Conservation (phyloP, 495 filamentous ascomycete species). For the Aspergillus baeticus region DNA sequence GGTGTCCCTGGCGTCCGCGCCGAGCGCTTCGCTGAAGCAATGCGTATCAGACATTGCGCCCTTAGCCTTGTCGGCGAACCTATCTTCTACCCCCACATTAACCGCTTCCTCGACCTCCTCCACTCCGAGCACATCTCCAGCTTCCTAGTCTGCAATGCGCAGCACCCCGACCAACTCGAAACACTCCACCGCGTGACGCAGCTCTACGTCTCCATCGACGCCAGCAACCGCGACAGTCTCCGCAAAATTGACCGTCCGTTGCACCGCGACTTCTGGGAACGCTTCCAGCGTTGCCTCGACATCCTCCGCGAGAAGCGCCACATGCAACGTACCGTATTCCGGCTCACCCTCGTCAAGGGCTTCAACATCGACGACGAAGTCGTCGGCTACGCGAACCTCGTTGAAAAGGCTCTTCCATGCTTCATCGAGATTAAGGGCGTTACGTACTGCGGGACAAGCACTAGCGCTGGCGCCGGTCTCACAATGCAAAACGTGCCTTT, state of each 20-base stretch:
- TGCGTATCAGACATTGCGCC: slow-evolving; percentile 90
- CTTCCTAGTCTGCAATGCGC: slow-evolving; percentile 97
- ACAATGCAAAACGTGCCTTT: slow-evolving; percentile 97
- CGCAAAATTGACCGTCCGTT: slow-evolving; percentile 86
- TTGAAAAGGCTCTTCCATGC: slow-evolving; percentile 78
- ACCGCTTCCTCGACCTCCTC: slow-evolving; percentile 78
- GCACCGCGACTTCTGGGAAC: slow-evolving; percentile 96
- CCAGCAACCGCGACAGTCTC: slow-evolving; percentile 83
- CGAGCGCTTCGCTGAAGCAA: slow-evolving; percentile 88
- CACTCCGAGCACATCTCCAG: slow-evolving; percentile 85
- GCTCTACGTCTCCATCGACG: slow-evolving; percentile 93
- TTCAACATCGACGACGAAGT: slow-evolving; percentile 96
- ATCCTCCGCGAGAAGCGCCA: slow-evolving; percentile 80
- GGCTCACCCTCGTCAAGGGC: slow-evolving; percentile 90
- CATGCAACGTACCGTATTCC: slow-evolving; percentile 88
- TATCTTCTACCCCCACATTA: slow-evolving; percentile 97
- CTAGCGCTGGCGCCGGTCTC: slow-evolving; percentile 74
- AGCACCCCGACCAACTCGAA: slow-evolving; percentile 89
- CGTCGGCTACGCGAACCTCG: slow-evolving; percentile 84
- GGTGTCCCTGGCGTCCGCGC: slow-evolving; percentile 90
- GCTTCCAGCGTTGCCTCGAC: slow-evolving; percentile 85
- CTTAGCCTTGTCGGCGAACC: slow-evolving; percentile 90
- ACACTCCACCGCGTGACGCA: slow-evolving; percentile 82
- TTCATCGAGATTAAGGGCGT: slow-evolving; percentile 97
- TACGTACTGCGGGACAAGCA: slow-evolving; percentile 90